These are phyloP conservation scores for Wickerhamiella hasegawae DNA, from an alignment of 805 yeast genomes.

Conservation along the genomic window DNA sequence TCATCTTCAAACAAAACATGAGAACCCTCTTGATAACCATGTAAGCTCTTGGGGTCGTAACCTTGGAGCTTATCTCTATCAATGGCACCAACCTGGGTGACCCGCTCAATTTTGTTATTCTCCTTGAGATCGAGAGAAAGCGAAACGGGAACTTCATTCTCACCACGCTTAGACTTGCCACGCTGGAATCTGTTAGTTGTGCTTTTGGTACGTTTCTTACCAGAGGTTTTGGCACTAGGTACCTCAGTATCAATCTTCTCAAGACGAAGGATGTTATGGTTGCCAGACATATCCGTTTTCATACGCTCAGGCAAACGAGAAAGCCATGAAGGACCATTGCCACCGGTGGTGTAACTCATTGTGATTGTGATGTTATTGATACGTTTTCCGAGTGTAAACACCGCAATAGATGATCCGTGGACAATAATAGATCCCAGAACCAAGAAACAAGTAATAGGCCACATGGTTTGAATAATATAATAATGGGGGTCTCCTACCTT, in stretches of 20 bases:
- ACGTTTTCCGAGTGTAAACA: constrained; percentile 61
- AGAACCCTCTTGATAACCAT: constrained; percentile 54
- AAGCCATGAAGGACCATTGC: constrained; percentile 63
- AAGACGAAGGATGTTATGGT: constrained; percentile 62
- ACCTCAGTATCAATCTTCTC: constrained; percentile 64
- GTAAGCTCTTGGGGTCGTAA: constrained; percentile 14
- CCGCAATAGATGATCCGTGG: constrained; percentile 85
- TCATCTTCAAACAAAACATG: constrained; percentile 64
- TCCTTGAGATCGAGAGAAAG: constrained; percentile 9
- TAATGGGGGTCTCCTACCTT: constrained; percentile 33
- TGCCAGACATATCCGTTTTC: constrained; percentile 30
- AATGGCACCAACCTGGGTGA: constrained; percentile 10
- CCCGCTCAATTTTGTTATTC: constrained; percentile 5
- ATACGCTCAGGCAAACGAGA: constrained; percentile 46
- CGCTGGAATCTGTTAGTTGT: not conserved
- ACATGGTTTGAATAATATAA: constrained; percentile 43
- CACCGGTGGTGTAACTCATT: constrained; percentile 55
- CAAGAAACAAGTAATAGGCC: constrained; percentile 75
- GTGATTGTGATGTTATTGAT: constrained; percentile 85
- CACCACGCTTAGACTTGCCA: constrained; percentile 1
- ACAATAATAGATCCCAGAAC: constrained; percentile 70
- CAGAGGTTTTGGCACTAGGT: not conserved
- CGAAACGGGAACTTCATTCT: constrained; percentile 6
- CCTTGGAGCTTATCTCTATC: constrained; percentile 12
- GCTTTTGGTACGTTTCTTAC: not conserved